Conservation (phyloP, 345 rosid species). For the Citropsis articulata region DNA sequence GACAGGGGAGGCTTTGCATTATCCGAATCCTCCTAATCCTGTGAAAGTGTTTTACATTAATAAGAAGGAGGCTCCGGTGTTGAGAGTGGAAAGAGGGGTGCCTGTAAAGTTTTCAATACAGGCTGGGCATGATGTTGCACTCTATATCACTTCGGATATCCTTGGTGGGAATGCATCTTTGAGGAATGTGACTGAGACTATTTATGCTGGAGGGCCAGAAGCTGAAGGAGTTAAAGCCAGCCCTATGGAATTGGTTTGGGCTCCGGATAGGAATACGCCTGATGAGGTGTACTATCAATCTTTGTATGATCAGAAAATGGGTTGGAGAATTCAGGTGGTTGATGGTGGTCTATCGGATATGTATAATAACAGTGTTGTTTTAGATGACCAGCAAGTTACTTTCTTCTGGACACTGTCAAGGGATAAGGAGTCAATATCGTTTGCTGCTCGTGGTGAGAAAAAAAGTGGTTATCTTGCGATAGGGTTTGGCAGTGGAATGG, state of each 20-base stretch:
- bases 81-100: conserved; percentile 80
- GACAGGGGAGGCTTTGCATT: conserved; percentile 42
- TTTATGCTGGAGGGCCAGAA: conserved; percentile 88
- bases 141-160: conserved; percentile 76
- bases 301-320: conserved; percentile 79
- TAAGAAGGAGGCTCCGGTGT: conserved; percentile 67
- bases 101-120: conserved; percentile 58
- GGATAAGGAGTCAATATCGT: conserved; percentile 65
- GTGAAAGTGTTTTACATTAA: conserved; percentile 60
- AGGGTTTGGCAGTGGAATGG: conserved; percentile 82
- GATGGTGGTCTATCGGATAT: conserved; percentile 95
- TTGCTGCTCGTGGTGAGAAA: conserved; percentile 92
- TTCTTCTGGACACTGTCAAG: conserved; percentile 82
- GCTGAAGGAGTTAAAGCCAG: conserved; percentile 81
- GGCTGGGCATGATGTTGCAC: conserved; percentile 75
- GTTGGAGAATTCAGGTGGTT: conserved; percentile 94
- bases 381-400: conserved; percentile 94
- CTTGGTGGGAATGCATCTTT: conserved; percentile 91
- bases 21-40: conserved; percentile 70
- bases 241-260: conserved; percentile 77
- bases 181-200: conserved; percentile 69
- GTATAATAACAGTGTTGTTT: conserved; percentile 84
- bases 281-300: conserved; percentile 90
- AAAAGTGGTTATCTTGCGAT: conserved; percentile 91
- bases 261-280: conserved; percentile 89